Evolutionary conservation across 2,329 filamentous ascomycete genomes (phyloP).

Genomic region (Grosmannia clavigera): DNA sequence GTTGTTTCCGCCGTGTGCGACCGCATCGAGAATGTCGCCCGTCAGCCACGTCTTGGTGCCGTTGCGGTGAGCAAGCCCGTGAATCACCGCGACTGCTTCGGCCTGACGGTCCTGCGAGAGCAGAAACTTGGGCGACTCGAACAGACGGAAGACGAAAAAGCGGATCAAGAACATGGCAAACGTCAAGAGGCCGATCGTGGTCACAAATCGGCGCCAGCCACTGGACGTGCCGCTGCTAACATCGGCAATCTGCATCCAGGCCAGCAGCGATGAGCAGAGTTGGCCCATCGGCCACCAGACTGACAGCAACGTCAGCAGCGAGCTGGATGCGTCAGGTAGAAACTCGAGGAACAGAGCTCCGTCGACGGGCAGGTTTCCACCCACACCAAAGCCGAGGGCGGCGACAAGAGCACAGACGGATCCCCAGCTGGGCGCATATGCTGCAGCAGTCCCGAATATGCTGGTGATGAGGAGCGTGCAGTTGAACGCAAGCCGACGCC

Average conservation of each 20-base stretch:
- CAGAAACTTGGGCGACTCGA: conserved; percentile 77
- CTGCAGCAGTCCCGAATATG: conserved; percentile 59
- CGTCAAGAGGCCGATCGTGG: conserved; percentile 59
- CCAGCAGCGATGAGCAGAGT: conserved; percentile 56
- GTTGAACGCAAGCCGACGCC: conserved; percentile 73
- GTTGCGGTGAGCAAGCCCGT: conserved; percentile 66
- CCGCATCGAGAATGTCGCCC: conserved; percentile 49
- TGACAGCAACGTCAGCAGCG: conserved; percentile 66
- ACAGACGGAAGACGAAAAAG: conserved; percentile 69
- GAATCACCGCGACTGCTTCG: conserved; percentile 69
- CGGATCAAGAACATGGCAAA: conserved; percentile 67
- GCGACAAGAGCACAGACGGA: conserved; percentile 48
- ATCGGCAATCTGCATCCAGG: conserved; percentile 64
- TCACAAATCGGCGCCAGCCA: conserved; percentile 66
- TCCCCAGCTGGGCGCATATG: conserved; percentile 56
- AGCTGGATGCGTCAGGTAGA: conserved; percentile 60
- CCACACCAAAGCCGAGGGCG: conserved; percentile 54
- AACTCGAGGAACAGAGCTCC: conserved; percentile 77
- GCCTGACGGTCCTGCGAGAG: conserved; percentile 63
- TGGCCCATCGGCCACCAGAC: conserved; percentile 83
- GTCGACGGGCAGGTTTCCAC: conserved; percentile 68
- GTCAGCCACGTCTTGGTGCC: conserved; percentile 62
- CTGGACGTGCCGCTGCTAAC: conserved; percentile 39
- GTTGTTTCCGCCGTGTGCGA: conserved; percentile 27
- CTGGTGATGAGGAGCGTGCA: conserved; percentile 62